Conservation (phyloP, 495 filamentous ascomycete species). For the Saxophila tyrrhenica region DNA sequence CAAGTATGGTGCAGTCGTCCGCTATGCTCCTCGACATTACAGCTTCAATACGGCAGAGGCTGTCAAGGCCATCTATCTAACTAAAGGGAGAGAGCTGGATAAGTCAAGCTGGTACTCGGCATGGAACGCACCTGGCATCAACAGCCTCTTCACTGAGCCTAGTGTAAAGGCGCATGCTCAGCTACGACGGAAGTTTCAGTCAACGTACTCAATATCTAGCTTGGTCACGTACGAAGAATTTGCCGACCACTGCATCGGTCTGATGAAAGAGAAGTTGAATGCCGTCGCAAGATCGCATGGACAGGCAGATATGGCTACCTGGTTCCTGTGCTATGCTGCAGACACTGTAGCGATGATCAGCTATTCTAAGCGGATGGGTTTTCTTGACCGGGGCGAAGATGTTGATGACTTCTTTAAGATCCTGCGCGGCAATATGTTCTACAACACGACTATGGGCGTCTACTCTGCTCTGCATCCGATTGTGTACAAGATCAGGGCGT, state of each 20-base stretch:
- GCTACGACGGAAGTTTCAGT: conserved; percentile 28
- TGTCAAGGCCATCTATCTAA: conserved; percentile 38
- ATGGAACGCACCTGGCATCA: not conserved
- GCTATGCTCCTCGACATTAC: conserved; percentile 40
- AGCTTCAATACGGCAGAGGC: conserved; percentile 37
- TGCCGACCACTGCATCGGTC: conserved; percentile 40
- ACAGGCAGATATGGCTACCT: conserved; percentile 36
- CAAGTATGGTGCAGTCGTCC: conserved; percentile 34
- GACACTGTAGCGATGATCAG: conserved; percentile 19
- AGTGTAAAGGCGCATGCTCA: conserved; percentile 35
- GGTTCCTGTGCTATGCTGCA: conserved; percentile 21
- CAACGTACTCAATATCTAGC: conserved; percentile 42
- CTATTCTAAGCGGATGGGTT: conserved; percentile 19
- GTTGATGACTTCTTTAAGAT: conserved; percentile 4
- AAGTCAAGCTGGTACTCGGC: conserved; percentile 15
- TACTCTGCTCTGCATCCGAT: conserved; percentile 9
- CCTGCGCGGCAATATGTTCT: conserved; percentile 7
- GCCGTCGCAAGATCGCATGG: conserved; percentile 31
- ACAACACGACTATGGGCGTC: conserved; percentile 12
- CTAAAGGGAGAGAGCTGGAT: conserved; percentile 16
- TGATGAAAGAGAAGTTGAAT: conserved; percentile 36
- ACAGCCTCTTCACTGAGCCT: conserved; percentile 33
- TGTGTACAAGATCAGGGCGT: not conserved
- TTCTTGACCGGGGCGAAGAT: conserved; percentile 20
- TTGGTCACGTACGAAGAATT: conserved; percentile 44